phyloP scores from a whole-genome alignment of 2,329 filamentous ascomycete species.

The Metarhizium guizhouense region DNA sequence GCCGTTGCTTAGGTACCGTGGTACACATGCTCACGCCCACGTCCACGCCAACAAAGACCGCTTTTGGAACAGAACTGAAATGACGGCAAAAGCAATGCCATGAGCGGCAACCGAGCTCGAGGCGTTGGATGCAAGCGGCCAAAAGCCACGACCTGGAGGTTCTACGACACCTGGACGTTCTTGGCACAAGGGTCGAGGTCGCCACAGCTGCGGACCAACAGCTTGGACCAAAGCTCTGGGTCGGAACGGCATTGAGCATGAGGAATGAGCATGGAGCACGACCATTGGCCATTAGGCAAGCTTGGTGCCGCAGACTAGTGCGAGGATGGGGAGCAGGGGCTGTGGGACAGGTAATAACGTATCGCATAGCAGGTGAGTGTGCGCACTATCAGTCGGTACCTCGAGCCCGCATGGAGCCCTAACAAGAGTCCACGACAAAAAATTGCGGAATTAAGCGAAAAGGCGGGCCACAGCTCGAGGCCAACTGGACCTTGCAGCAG shows the following conservation, averaged over 20 bases:
- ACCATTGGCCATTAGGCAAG: neutral
- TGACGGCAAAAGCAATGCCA: neutral
- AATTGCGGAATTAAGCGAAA: constrained; percentile 14
- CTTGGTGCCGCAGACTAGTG: neutral
- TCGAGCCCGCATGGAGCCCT: constrained; percentile 12
- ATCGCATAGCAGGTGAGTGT: neutral
- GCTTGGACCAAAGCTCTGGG: neutral
- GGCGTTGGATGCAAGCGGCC: no score
- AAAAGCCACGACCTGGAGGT: no score
- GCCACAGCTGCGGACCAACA: neutral
- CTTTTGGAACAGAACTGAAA: neutral
- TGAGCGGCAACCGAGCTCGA: no score
- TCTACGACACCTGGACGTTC: no score
- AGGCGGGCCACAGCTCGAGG: constrained; percentile 2
- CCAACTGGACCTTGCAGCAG: neutral
- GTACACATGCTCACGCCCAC: no score
- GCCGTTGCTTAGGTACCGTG: no score
- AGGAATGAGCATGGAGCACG: neutral
- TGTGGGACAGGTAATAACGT: constrained; percentile 5
- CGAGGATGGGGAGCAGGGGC: neutral
- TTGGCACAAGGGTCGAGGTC: neutral
- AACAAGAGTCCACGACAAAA: constrained; percentile 16
- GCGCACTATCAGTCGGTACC: neutral
- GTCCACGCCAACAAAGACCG: no score
- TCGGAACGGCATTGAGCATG: neutral